phyloP scores from a whole-genome alignment of 352 stramenopile genomes.

The Phytophthora cactorum region DNA sequence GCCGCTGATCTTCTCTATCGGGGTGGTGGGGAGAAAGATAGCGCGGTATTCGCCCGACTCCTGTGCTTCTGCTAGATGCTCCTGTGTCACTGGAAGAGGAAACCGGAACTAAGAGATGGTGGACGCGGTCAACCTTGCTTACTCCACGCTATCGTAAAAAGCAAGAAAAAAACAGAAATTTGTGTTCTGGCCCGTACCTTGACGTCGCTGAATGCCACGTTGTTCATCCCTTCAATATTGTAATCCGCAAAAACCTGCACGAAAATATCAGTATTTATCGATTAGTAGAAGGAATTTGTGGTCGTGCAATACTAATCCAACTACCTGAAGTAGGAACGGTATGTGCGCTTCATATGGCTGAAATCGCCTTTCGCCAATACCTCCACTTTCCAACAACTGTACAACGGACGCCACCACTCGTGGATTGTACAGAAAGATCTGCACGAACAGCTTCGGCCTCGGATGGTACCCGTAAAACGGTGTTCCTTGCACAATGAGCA shows the following conservation, averaged over 20 bases:
- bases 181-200: slow-evolving; percentile 43
- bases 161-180: background rate
- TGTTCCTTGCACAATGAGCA: slow-evolving; percentile 87
- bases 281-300: background rate
- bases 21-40: slow-evolving; percentile 49
- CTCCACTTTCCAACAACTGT: slow-evolving; percentile 85
- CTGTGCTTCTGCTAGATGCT: slow-evolving; percentile 41
- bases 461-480: slow-evolving; percentile 92
- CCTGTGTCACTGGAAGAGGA: slow-evolving; percentile 61
- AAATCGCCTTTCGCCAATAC: slow-evolving; percentile 72
- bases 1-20: slow-evolving; percentile 42
- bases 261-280: background rate
- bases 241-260: slow-evolving; percentile 91
- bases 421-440: slow-evolving; percentile 92
- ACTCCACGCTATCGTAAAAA: too few species aligned
- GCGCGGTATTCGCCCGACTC: slow-evolving; percentile 30
- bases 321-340: slow-evolving; percentile 88
- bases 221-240: slow-evolving; percentile 94
- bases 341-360: slow-evolving; percentile 92
- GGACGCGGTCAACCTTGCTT: slow-evolving; percentile 8
- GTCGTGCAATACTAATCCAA: background rate
- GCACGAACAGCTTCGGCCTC: slow-evolving; percentile 79
- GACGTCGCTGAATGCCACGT: slow-evolving; percentile 69
- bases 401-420: slow-evolving; percentile 61
- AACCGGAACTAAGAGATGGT: slow-evolving; percentile 59